Evolutionary conservation across 2,329 filamentous ascomycete species (phyloP), one percentile per base, ranked within the genome.

Genomic region (Cladosporium sp.): DNA sequence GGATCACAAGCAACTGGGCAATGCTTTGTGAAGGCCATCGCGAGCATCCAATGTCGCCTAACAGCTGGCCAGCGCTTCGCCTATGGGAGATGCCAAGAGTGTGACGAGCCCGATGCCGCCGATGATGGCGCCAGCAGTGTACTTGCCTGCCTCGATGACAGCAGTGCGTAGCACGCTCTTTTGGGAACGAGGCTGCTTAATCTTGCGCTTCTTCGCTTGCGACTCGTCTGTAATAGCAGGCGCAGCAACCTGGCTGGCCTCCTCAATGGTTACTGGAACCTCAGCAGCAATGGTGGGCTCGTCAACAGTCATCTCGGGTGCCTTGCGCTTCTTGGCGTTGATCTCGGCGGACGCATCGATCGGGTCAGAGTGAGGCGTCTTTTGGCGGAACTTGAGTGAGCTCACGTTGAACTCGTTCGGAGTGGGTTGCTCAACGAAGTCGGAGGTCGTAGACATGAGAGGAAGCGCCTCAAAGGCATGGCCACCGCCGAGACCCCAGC

Each of bases 71-170:
- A 67, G 42, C 37, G 58, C 61, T 59, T 67, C 59, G 34, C 64
- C 66, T 45, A 65, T 63, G 8, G 67, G 60, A 59, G 66, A 68
- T 39, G 60, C 63, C 20, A 70, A 58, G 58, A 70, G 67, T 5
- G 66, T 66, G 28, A 67, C 51, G 17, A 62, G 63, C 22, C 63
- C 67, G 25, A 63, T 61, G 3, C 61, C 61, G 36, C 68, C 68
- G n/a, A 64, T 52, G 14, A 59, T 52, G 38, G 64, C 65, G 19
- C 60, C 62, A 7, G 59, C 63, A 8, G 64, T 62, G 47, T 62
- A 58, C 49, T 62, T 65, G 37, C 59, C 61, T 5, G 61, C 59
- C 17, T 56, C 51, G 36, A 54, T 47, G 36, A 51, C 63, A 8
- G 54, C 42, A 60, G 54, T 37, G 52, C 55, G 20, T 54, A 60